Percentiles rank a stretch among this genome's conserved stretches.
phyloP scores from a whole-genome alignment of 352 stramenopile genomes.

The Phytophthora citricola region DNA sequence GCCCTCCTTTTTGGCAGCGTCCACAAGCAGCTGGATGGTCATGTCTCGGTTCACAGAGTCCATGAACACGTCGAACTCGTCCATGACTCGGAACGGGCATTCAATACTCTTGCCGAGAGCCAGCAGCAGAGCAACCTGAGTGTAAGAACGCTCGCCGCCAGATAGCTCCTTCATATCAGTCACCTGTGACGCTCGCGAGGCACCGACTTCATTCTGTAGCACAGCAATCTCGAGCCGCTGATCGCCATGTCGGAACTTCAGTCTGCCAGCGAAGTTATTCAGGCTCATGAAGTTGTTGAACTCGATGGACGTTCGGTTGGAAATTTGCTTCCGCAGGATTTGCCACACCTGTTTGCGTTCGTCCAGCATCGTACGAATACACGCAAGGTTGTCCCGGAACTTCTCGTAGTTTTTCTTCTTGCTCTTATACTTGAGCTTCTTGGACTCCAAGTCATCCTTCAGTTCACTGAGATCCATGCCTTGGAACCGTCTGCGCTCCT shows the following conservation, averaged over 20 bases:
- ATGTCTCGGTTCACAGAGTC: conserved; percentile 97
- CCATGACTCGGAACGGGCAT: conserved; percentile 97
- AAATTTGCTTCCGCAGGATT: conserved; percentile 81
- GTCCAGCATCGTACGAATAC: conserved; percentile 78
- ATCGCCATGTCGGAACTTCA: conserved; percentile 83
- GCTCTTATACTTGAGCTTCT: conserved; percentile 68
- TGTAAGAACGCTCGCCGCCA: conserved; percentile 97
- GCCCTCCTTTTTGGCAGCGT: conserved; percentile 75
- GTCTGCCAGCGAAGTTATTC: conserved; percentile 87
- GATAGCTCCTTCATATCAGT: conserved; percentile 97
- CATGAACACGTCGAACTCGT: conserved; percentile 99
- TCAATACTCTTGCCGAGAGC: conserved; percentile 93
- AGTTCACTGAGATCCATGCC: conserved; percentile 85
- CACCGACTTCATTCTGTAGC: conserved; percentile 78
- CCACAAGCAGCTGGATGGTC: conserved; percentile 95
- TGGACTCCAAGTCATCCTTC: conserved; percentile 77
- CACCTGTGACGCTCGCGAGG: conserved; percentile 84
- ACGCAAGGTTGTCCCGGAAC: conserved; percentile 67
- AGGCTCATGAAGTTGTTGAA: conserved; percentile 89
- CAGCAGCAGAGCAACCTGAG: conserved; percentile 96
- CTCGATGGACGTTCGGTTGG: conserved; percentile 74
- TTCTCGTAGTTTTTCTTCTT: conserved; percentile 72
- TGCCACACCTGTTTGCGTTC: conserved; percentile 80
- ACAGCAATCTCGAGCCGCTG: conserved; percentile 83
- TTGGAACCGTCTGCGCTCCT: conserved; percentile 77